These are phyloP conservation scores for Pestalotiopsis sp. DNA, from an alignment of 2,329 filamentous ascomycete genomes.

Conservation along the genomic window DNA sequence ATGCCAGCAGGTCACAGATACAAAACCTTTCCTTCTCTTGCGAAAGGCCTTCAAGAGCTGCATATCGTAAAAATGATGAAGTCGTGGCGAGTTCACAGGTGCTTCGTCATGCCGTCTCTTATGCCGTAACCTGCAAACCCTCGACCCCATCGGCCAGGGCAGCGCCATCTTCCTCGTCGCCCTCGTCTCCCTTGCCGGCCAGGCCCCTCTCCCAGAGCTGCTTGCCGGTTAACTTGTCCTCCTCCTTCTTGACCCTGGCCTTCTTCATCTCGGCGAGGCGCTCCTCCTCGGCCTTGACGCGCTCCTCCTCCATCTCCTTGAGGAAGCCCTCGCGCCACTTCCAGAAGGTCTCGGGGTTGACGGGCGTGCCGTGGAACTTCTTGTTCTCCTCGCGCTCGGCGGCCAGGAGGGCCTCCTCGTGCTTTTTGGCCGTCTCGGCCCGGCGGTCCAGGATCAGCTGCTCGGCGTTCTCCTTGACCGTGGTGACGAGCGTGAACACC, in stretches of 20 bases:
- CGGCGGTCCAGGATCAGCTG: conserved; percentile 76
- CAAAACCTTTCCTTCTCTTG: not conserved
- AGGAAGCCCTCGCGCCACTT: conserved; percentile 81
- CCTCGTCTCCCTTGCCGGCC: conserved; percentile 67
- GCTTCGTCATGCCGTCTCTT: conserved; percentile 10
- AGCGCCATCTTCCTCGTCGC: conserved; percentile 63
- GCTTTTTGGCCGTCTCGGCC: conserved; percentile 60
- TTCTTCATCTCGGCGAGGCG: conserved; percentile 82
- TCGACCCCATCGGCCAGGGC: conserved; percentile 63
- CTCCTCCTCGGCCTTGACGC: conserved; percentile 71
- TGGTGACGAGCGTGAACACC: conserved; percentile 88
- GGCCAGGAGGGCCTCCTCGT: conserved; percentile 57
- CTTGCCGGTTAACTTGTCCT: conserved; percentile 71
- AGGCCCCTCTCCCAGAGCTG: conserved; percentile 81
- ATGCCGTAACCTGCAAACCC: conserved; percentile 72
- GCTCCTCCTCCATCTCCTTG: conserved; percentile 78
- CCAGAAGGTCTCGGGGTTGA: conserved; percentile 84
- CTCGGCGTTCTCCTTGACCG: conserved; percentile 90
- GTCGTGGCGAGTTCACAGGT: not conserved
- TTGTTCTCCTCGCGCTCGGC: conserved; percentile 91
- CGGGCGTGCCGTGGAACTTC: conserved; percentile 90
- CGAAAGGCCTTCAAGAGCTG: not conserved
- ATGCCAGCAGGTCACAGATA: not conserved
- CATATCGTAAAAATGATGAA: not conserved
- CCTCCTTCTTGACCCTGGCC: conserved; percentile 77